Evolutionary conservation across 78 protist genomes (phyloP), one percentile per base, ranked within the genome.

Genomic region (Speleostelium caveatum): DNA sequence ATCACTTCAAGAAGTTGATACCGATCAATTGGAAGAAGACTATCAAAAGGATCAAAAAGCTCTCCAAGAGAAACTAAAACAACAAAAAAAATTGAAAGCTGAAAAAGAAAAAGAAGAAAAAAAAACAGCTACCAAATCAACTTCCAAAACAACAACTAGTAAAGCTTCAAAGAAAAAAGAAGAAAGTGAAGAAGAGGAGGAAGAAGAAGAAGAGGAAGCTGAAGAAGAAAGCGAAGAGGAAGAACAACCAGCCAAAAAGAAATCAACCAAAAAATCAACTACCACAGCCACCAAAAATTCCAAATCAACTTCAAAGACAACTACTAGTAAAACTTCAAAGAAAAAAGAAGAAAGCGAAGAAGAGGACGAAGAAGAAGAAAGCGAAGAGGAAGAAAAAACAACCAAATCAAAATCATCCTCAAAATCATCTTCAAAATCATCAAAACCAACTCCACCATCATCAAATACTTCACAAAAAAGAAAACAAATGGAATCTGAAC

Each of bases 201-300:
- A 59, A 55, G 38, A 2, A 30, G 62, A 80, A 65, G 66, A 59
- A 51, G 83, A 71, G 26, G 38, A 62, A 80, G 83, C 56, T 30
- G 45, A 65, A 66, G 32, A 36, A 36, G 35, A 63, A 63, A 28
- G 45, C 19, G 33, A 63, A 32, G 41, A 30, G 19, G 22, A 35
- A 63, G 32, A 26, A 19, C 45, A 12, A 30, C 26, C 26, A 26
- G 32, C 26, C 6, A 35, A 35, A 24, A 63, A 63, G 19, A 36
- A 60, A n/a, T 17, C 65, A 2, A 24, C 17, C 3, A 32, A 63
- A 63, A 36, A 32, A 66, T 22, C 28, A 36, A 22, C 51, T 12
- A 19, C 28, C 17, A 19, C 6, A n/a, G 12, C 36, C 32, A 66
- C 56, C 33, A 66, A 38, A 22, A 66, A 65, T 22, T n/a, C 42